These are phyloP conservation scores for Lippia alba DNA, from an alignment of 305 asterid genomes.

Conservation along the genomic window DNA sequence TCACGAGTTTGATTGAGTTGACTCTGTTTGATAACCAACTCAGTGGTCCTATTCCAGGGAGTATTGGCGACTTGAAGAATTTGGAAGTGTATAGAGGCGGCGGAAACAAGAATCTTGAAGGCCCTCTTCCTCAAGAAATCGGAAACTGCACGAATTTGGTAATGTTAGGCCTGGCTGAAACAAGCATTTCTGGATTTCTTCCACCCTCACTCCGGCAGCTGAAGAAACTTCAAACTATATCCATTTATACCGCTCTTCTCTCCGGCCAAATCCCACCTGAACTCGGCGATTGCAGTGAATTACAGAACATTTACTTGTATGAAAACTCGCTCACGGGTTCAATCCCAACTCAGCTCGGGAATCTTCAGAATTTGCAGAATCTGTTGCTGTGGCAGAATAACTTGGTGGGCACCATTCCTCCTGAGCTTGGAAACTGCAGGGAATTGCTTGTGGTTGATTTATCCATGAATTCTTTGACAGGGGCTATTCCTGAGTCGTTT, in stretches of 20 bases:
- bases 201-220: constrained; percentile 70
- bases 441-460: constrained; percentile 60
- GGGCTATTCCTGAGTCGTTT: constrained; percentile 65
- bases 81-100: constrained; percentile 80
- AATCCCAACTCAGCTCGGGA: constrained; percentile 64
- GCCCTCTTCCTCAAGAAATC: constrained; percentile 71
- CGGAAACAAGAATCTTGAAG: constrained; percentile 80
- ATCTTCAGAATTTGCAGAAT: constrained; percentile 53
- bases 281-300: constrained; percentile 63
- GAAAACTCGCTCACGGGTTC: constrained; percentile 82
- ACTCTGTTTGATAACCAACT: constrained; percentile 74
- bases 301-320: constrained; percentile 64
- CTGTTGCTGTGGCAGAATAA: constrained; percentile 82
- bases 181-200: constrained; percentile 82
- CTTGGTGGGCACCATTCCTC: constrained; percentile 69
- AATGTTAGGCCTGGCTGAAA: constrained; percentile 82
- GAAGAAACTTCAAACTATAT: constrained; percentile 66
- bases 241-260: constrained; percentile 73
- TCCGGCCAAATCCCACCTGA: constrained; percentile 90
- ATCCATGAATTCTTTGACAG: constrained; percentile 77
- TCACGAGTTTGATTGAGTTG: constrained; percentile 51
- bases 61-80: constrained; percentile 63
- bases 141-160: constrained; percentile 72
- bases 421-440: constrained; percentile 68
- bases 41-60: constrained; percentile 59